Evolutionary conservation across 2,329 filamentous ascomycete genomes (phyloP).

Genomic region (Sclerotinia sclerotiorum): DNA sequence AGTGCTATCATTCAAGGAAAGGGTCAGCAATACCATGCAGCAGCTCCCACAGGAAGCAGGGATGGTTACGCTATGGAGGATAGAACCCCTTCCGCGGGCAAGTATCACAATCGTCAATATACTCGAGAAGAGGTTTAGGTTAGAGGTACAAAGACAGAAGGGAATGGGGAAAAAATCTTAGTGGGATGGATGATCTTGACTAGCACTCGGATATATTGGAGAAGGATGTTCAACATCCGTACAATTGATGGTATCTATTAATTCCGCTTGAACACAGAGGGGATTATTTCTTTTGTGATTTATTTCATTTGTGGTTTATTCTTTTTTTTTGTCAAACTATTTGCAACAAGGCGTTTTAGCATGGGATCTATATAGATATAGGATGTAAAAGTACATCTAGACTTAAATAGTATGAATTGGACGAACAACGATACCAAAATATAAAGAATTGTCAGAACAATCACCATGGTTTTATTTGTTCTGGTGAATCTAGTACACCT

Average conservation of each 20-base stretch:
- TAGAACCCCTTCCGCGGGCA: not conserved
- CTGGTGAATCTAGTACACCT: not conserved
- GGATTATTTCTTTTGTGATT: not conserved
- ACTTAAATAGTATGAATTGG: not conserved
- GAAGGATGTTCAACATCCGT: not conserved
- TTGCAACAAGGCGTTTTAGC: not conserved
- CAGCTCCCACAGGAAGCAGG: not conserved
- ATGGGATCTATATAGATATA: not conserved
- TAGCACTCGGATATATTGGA: no score
- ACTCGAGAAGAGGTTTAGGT: not conserved
- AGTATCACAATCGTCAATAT: not conserved
- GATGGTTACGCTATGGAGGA: not conserved
- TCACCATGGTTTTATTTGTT: no score
- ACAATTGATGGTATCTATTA: not conserved
- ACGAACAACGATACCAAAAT: not conserved
- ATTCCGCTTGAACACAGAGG: not conserved
- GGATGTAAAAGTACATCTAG: not conserved
- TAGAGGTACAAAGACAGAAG: no score
- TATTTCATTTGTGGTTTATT: not conserved
- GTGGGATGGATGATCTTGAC: not conserved
- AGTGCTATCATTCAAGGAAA: slow-evolving; percentile 15
- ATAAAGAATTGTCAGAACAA: not conserved
- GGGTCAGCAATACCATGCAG: not conserved
- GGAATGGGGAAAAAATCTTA: not conserved
- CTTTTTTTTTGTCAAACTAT: not conserved